These are phyloP conservation scores for Isoetes engelmannii DNA, from an alignment of 83 land plant genomes.

Conservation along the genomic window DNA sequence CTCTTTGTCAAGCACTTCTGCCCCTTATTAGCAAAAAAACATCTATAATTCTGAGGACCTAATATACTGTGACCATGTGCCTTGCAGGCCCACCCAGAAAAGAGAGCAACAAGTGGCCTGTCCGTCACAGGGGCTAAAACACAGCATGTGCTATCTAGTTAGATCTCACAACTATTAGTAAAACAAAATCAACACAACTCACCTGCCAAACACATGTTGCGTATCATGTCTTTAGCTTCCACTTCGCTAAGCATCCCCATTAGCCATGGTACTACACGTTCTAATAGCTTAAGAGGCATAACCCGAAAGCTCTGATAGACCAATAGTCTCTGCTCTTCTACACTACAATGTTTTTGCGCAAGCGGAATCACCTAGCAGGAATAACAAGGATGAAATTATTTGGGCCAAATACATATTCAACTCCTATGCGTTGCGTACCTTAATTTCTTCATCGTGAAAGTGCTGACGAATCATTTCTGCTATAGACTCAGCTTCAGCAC, in stretches of 20 bases:
- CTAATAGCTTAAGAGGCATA: constrained; percentile 82
- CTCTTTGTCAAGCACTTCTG: constrained; percentile 37
- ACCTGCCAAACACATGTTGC: constrained; percentile 80
- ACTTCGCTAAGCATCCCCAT: constrained; percentile 49
- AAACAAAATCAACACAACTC: background rate
- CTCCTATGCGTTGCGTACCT: constrained; percentile 14
- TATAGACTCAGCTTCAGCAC: constrained; percentile 68
- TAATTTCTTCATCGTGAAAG: constrained; percentile 62
- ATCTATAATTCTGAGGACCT: constrained; percentile 35
- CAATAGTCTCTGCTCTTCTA: constrained; percentile 56
- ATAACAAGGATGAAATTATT: background rate
- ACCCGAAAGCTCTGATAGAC: constrained; percentile 76
- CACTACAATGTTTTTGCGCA: constrained; percentile 51
- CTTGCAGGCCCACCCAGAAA: constrained; percentile 96
- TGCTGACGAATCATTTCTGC: constrained; percentile 61
- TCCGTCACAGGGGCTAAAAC: constrained; percentile 71
- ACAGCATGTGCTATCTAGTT: background rate
- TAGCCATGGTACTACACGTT: constrained; percentile 91
- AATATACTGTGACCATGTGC: constrained; percentile 25
- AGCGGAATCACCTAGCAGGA: constrained; percentile 43
- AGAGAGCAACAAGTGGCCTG: constrained; percentile 62
- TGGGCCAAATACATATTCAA: background rate
- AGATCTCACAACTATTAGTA: background rate
- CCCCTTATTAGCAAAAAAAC: constrained; percentile 41
- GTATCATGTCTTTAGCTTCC: constrained; percentile 64